Evolutionary conservation across 768 basidiomycete genomes (phyloP), one percentile per base, ranked within the genome.

Genomic region (Leccinum obscurum): DNA sequence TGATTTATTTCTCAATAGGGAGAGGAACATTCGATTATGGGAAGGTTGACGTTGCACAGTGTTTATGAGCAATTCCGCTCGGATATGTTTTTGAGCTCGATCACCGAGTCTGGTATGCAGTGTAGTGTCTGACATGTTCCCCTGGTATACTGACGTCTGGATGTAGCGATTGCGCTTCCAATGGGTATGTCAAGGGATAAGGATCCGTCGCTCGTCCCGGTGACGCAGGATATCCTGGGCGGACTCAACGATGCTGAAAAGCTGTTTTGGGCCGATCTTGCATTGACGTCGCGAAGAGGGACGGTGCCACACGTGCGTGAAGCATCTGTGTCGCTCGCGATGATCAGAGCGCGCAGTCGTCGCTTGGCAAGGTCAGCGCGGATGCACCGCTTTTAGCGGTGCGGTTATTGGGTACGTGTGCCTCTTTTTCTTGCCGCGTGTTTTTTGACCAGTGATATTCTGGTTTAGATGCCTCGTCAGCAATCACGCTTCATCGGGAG

Each of bases 41-140:
- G 89, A 0, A 87, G 84, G 63, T 76, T 96, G n/a, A 87, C 86
- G 1, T 75, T 98, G 30, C 85, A 91, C 55, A 83, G 87, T 28
- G 90, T 89, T 1, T 87, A 95, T 64, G 81, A 82, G 39, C 86
- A 85, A 7, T 93, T 96, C 78, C 84, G 85, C 34, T 81, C 85
- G 0, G 95, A 98, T 70, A 90, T 97, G 78, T 91, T 95, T 70
- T 78, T 97, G 59, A 94, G 89, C 68, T 95, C 95, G 17, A 77
- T 98, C 24, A 83, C 89, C 0, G 96, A 98, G 71, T 96, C 96
- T 1, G 88, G 95, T 96, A 67, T 37, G 92, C 76, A 15, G 48
- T 28, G 37, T 59, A 10, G 26, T 50, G 39, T n/a, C 37, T 22
- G 52, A 52, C 46, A 48, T 59, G 30, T 51, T 55, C 9, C 6